Evolutionary conservation across 306 rosid genomes (phyloP), one percentile per base, ranked within the genome.

Genomic region (Trifolium repens): DNA sequence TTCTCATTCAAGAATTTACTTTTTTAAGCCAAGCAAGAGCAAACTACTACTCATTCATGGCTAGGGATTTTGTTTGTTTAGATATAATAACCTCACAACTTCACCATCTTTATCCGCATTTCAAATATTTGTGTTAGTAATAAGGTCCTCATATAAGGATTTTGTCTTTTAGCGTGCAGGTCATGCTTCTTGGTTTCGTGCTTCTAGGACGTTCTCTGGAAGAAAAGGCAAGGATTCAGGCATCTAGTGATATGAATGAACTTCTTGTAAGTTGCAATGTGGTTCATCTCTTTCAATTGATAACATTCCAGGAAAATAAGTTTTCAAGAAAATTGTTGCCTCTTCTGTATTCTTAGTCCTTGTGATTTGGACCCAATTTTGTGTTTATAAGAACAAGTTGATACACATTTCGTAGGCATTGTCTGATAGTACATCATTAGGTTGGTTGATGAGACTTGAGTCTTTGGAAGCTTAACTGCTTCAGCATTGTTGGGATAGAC

Each of bases 141-240:
- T 69, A 77, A 70, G 40, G 77, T 81, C 78, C 91, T 88, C 87
- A 87, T 80, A 57, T 80, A 72, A 81, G 81, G 37, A 83, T 81
- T 74, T 40, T 72, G 44, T 84, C 44, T 89, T 86, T 81, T 94
- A 88, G 90, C 72, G 81, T 90, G 96, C 98, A 94, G 98, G 97
- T 94, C 89, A 94, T 94, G 98, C 98, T 94, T 90, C 97, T 94
- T 84, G 99, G 97, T 83, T 90, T 94, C 62, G 99, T 94, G 81
- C 99, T 94, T 73, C 90, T 92, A 60, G 99, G 99, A 81, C 97
- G 99, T 69, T 90, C 99, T 67, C 82, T 94, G 71, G 99, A 94
- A 83, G 99, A 94, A 81, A 90, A 82, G 76, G 97, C 96, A 3
- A 92, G 99, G 85, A 86, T 88, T 80, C 96, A 79, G 72, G 99